phyloP scores from a whole-genome alignment of 2,329 filamentous ascomycete species.

The Exserohilum turcica region DNA sequence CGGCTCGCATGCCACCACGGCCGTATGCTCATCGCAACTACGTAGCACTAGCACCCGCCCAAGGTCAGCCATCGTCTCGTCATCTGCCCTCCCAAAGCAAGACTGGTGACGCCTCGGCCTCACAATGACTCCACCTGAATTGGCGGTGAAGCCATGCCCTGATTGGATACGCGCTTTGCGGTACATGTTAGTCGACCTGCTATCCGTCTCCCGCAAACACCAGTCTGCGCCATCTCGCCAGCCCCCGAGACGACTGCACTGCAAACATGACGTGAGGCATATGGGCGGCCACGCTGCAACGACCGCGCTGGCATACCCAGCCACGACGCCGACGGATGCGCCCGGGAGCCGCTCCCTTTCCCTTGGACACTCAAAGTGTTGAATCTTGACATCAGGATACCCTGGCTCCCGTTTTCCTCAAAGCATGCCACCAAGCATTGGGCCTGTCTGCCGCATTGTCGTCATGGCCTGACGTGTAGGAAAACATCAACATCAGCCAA shows the following conservation, averaged over 20 bases:
- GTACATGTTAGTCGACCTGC: conserved; percentile 31
- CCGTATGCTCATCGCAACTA: conserved; percentile 1
- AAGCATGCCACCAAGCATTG: not conserved
- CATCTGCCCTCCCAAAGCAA: conserved; percentile 28
- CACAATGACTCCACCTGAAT: conserved; percentile 30
- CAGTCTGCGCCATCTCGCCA: conserved; percentile 25
- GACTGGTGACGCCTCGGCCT: conserved; percentile 38
- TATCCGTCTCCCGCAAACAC: conserved; percentile 23
- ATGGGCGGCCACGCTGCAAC: not conserved
- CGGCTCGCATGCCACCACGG: conserved; percentile 1
- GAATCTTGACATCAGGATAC: not conserved
- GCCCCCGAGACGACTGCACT: conserved; percentile 21
- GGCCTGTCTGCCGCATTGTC: not conserved
- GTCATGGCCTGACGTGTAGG: conserved; percentile 1
- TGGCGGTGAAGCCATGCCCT: conserved; percentile 41
- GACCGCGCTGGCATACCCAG: not conserved
- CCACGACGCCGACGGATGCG: conserved; percentile 3
- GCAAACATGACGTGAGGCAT: conserved; percentile 5
- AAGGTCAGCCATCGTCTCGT: conserved; percentile 25
- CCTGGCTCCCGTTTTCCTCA: not conserved
- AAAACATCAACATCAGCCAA: conserved; percentile 3
- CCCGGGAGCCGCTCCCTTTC: not conserved
- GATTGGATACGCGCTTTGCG: conserved; percentile 36
- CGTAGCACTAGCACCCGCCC: conserved; percentile 3
- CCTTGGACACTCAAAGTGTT: not conserved